Conservation (phyloP, 768 basidiomycete species). For the Kwoniella mangroviensis region DNA sequence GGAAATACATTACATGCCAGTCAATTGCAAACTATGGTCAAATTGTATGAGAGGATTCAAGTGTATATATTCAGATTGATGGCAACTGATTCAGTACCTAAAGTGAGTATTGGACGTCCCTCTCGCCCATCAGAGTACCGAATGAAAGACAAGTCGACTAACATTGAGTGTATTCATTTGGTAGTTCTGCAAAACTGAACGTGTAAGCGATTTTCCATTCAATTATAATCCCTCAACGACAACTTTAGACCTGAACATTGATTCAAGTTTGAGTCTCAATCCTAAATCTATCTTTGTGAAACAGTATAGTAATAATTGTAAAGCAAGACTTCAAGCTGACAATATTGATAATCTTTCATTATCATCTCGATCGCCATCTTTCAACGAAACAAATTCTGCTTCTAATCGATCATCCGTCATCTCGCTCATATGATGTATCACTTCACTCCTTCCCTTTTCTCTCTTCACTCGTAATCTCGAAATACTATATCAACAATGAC, state of each 20-base stretch:
- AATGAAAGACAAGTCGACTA: no score
- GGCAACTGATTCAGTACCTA: constrained; percentile 99
- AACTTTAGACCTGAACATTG: background rate
- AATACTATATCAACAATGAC: no score
- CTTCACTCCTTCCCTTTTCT: no score
- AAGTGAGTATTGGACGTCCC: constrained; percentile 58
- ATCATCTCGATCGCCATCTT: background rate
- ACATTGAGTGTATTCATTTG: no score
- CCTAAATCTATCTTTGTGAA: background rate
- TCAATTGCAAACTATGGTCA: constrained; percentile 90
- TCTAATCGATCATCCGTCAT: constrained; percentile 1
- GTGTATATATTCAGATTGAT: constrained; percentile 94
- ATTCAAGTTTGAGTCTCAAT: background rate
- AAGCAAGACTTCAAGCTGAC: constrained; percentile 23
- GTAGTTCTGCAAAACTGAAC: constrained; percentile 57
- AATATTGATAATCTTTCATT: constrained; percentile 4
- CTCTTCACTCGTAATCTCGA: no score
- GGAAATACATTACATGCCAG: constrained; percentile 85
- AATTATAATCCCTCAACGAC: constrained; percentile 1
- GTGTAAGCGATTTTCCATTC: constrained; percentile 34
- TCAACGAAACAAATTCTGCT: constrained; percentile 3
- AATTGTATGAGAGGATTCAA: constrained; percentile 94
- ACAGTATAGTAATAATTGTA: background rate
- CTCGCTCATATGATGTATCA: background rate
- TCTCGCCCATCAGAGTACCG: no score